phyloP scores from a whole-genome alignment of 75 land plant species.

The Adiantum capillusveneris region DNA sequence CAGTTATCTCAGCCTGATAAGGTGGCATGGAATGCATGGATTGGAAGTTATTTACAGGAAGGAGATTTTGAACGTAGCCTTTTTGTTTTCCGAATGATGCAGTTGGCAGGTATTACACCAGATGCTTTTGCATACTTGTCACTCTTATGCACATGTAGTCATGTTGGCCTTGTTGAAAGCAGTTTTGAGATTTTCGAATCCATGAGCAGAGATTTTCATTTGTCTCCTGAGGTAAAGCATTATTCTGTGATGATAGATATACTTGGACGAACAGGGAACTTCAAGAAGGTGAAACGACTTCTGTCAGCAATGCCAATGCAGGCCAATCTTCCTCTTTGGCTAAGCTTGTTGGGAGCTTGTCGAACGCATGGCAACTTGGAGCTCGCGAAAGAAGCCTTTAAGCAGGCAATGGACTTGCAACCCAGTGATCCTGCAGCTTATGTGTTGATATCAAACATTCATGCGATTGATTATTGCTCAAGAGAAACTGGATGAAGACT shows the following conservation, averaged over 20 bases:
- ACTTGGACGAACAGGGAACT: constrained; percentile 15
- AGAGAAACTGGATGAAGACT: too few relatives aligned
- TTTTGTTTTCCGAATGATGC: not conserved
- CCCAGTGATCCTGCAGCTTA: constrained; percentile 37
- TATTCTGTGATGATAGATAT: constrained; percentile 28
- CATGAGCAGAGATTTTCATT: constrained; percentile 12
- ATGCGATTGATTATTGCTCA: constrained; percentile 28
- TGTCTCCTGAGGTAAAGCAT: constrained; percentile 23
- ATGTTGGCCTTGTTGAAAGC: constrained; percentile 35
- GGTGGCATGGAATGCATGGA: constrained; percentile 10
- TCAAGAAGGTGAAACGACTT: constrained; percentile 18
- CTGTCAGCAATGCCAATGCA: constrained; percentile 10
- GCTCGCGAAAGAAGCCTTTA: constrained; percentile 36
- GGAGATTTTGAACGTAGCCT: not conserved
- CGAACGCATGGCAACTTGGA: constrained; percentile 40
- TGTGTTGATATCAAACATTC: constrained; percentile 58
- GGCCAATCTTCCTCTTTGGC: constrained; percentile 28
- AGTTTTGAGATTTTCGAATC: constrained; percentile 14
- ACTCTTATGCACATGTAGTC: constrained; percentile 46
- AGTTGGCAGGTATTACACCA: constrained; percentile 13
- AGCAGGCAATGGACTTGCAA: constrained; percentile 37
- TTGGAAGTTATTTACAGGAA: not conserved
- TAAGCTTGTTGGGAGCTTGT: constrained; percentile 59
- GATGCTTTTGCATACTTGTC: constrained; percentile 45
- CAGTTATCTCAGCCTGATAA: not conserved